phyloP scores from a whole-genome alignment of 1,284 basidiomycete genomes.

The Ganoderma sinense region DNA sequence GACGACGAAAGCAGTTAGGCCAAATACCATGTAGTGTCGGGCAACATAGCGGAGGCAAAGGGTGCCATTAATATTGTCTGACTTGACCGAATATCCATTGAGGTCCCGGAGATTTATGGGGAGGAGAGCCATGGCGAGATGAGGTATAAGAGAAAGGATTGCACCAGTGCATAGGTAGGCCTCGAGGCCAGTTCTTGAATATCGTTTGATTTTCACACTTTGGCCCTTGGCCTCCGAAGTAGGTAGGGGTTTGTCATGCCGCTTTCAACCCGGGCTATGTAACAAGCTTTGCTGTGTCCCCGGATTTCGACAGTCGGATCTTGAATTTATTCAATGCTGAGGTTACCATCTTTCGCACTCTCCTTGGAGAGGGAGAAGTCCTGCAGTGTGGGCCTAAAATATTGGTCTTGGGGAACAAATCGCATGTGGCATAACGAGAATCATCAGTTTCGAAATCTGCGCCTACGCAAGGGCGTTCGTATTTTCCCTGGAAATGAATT shows the following conservation, averaged over 20 bases:
- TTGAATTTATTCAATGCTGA: neutral
- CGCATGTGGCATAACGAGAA: neutral
- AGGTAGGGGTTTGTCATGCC: neutral
- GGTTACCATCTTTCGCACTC: neutral
- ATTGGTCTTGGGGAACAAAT: neutral
- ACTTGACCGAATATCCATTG: neutral
- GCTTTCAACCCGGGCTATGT: neutral
- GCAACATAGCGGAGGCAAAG: conserved; percentile 22
- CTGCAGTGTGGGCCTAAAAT: neutral
- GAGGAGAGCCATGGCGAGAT: conserved; percentile 19
- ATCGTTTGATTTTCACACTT: neutral
- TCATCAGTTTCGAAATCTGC: neutral
- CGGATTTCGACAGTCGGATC: neutral
- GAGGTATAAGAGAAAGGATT: neutral
- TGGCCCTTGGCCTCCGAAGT: neutral
- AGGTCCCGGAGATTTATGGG: conserved; percentile 16
- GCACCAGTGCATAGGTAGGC: neutral
- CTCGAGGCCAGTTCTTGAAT: neutral
- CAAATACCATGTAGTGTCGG: conserved; percentile 23
- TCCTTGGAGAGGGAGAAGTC: neutral
- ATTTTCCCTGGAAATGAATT: neutral
- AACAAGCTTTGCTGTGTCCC: neutral
- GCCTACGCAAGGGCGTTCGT: neutral
- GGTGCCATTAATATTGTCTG: conserved; percentile 6
- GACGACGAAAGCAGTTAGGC: conserved; percentile 22